phyloP scores from a whole-genome alignment of 169 alveolate species.

The Cryptosporidium sp. region DNA sequence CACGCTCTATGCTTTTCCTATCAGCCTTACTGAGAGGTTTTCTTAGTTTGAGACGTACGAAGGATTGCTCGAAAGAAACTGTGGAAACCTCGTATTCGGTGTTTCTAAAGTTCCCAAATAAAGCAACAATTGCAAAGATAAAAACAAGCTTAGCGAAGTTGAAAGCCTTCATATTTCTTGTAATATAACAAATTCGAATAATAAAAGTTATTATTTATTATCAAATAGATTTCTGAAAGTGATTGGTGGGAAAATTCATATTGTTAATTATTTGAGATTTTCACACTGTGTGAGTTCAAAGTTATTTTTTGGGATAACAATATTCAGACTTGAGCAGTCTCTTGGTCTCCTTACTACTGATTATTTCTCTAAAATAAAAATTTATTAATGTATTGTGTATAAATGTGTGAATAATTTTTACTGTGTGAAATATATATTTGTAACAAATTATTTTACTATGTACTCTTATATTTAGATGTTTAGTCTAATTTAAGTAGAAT shows the following conservation, averaged over 20 bases:
- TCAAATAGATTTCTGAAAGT: neutral
- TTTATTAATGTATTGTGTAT: neutral
- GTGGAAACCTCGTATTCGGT: neutral
- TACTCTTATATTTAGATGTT: too few species aligned
- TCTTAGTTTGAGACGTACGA: slow-evolving; percentile 10
- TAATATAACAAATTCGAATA: too few species aligned
- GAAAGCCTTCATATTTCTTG: neutral
- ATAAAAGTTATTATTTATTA: too few species aligned
- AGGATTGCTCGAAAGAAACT: neutral
- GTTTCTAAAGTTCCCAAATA: neutral
- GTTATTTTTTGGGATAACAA: neutral
- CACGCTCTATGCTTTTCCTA: too few species aligned
- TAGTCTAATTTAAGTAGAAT: neutral
- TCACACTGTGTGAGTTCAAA: neutral
- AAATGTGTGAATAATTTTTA: neutral
- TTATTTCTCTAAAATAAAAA: neutral
- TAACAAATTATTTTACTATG: too few species aligned
- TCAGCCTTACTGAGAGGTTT: neutral
- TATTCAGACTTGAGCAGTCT: neutral
- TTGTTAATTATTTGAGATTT: neutral
- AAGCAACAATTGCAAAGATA: neutral
- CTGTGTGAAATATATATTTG: neutral
- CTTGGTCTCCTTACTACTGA: neutral
- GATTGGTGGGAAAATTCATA: neutral
- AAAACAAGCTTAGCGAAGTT: neutral